Base-by-base conservation (phyloP, 1,284 basidiomycete genomes). In the Coniophora puteana region DNA sequence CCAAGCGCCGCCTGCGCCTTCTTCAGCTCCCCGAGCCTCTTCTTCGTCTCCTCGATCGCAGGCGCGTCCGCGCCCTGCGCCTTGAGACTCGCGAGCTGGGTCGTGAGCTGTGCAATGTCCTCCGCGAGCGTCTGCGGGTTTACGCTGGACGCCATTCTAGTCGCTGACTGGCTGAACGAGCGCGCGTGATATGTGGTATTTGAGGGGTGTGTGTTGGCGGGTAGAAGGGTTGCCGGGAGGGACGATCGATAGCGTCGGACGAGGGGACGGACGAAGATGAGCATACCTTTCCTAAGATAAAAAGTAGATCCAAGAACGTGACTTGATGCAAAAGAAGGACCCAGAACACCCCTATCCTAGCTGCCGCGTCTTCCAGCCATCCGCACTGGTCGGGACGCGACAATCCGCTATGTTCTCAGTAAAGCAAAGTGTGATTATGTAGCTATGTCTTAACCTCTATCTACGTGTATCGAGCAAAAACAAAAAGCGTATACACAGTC, bases 11-110 rank as follows among this genome's bases (percentile, higher is more conserved):
- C 78, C 21, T 80, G 55, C 14, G 68, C 55, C 51, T 72, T 78
- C 68, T 85, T 84, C 44, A 89, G 64, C 30, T 89, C 83, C 1
- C 78, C 76, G 10, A 89, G 69, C 45, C 70, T 78, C 66, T 82
- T 83, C 66, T 74, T 82, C 11, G 75, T 75, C 35, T 78, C 78
- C 21, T 84, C 79, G n/a, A 86, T 52, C 8, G 65, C 55, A 11
- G 67, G 54, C 3, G 67, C 49, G 40, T 78, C 74, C 1, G 74
- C 71, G 39, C 69, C 69, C 47, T 79, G 71, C 28, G 74, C 62
- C 40, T 78, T 66, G 25, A 89, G 74, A 37, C 80, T 72, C 54
- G 78, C 78, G 52, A 84, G 69, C 13, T 74, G 59, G 8, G 69
- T 57, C 10, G 67, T 78, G 51, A 81, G 77, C 31, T 68, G 57